Evolutionary conservation across 192 early-diverging fungal species (phyloP).

Genomic region (Podila clonocystis): DNA sequence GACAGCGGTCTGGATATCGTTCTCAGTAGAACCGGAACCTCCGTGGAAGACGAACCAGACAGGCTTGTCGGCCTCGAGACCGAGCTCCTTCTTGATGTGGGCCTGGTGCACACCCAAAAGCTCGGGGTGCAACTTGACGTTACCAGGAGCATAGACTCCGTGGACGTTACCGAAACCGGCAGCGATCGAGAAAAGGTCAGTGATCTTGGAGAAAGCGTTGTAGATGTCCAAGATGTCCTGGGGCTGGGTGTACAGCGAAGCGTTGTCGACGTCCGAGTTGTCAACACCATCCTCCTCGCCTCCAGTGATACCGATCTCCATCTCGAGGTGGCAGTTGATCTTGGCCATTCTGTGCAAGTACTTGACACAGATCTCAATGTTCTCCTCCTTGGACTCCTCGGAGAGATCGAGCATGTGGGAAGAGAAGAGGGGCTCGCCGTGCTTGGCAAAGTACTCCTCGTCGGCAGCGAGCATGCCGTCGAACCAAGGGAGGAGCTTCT

Average conservation of each 20-base stretch:
- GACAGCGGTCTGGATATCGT: slow-evolving; percentile 87
- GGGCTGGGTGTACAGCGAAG: slow-evolving; percentile 92
- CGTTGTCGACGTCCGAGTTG: slow-evolving; percentile 93
- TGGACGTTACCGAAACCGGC: slow-evolving; percentile 97
- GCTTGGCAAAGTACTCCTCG: slow-evolving; percentile 92
- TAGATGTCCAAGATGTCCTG: slow-evolving; percentile 97
- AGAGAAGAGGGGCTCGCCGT: slow-evolving; percentile 96
- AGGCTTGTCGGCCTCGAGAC: slow-evolving; percentile 71
- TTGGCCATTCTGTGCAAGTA: slow-evolving; percentile 93
- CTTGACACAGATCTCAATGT: slow-evolving; percentile 89
- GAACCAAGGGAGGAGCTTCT: slow-evolving; percentile 97
- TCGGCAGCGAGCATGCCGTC: slow-evolving; percentile 97
- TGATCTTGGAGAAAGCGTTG: slow-evolving; percentile 86
- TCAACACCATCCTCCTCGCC: slow-evolving; percentile 99
- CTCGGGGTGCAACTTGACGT: slow-evolving; percentile 94
- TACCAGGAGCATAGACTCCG: slow-evolving; percentile 96
- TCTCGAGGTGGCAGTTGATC: slow-evolving; percentile 91
- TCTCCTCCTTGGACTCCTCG: slow-evolving; percentile 93
- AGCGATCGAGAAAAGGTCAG: slow-evolving; percentile 94
- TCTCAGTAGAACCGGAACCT: slow-evolving; percentile 86
- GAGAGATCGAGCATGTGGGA: slow-evolving; percentile 99
- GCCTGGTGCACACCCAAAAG: slow-evolving; percentile 92
- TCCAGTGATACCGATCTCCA: slow-evolving; percentile 99
- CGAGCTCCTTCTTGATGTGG: slow-evolving; percentile 78
- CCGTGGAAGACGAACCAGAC: slow-evolving; percentile 99